These are phyloP conservation scores for Medicago lupulina DNA, from an alignment of 306 rosid species.

Conservation along the genomic window DNA sequence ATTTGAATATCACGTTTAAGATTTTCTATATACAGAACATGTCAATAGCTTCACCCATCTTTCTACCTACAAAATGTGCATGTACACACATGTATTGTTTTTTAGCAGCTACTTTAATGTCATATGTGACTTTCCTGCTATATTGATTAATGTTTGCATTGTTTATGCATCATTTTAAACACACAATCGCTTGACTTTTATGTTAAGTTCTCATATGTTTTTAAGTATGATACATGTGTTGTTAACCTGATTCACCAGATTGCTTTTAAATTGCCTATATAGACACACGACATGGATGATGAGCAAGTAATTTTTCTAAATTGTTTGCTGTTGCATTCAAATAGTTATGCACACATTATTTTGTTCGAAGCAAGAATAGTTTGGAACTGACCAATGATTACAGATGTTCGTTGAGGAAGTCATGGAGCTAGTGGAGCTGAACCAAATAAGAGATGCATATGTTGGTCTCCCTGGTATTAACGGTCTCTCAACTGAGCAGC, in stretches of 20 bases:
- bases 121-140: not conserved
- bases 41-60: not conserved
- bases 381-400: not conserved
- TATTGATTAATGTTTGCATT: not conserved
- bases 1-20: not conserved
- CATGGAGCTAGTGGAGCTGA: slow-evolving; percentile 62
- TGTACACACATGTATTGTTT: not conserved
- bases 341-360: not conserved
- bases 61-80: not conserved
- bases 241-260: not conserved
- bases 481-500: slow-evolving; percentile 62
- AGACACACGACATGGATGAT: not conserved
- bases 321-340: not conserved
- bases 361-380: not conserved
- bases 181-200: not conserved
- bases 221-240: not conserved
- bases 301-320: not conserved
- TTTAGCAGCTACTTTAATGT: not conserved
- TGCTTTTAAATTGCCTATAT: not conserved
- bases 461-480: slow-evolving; percentile 53
- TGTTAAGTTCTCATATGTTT: not conserved
- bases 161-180: not conserved
- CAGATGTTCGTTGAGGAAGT: slow-evolving; percentile 56
- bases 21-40: not conserved
- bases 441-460: slow-evolving; percentile 48